These are phyloP conservation scores for Penicillium canescens DNA, from an alignment of 495 filamentous ascomycete species.

Conservation along the genomic window DNA sequence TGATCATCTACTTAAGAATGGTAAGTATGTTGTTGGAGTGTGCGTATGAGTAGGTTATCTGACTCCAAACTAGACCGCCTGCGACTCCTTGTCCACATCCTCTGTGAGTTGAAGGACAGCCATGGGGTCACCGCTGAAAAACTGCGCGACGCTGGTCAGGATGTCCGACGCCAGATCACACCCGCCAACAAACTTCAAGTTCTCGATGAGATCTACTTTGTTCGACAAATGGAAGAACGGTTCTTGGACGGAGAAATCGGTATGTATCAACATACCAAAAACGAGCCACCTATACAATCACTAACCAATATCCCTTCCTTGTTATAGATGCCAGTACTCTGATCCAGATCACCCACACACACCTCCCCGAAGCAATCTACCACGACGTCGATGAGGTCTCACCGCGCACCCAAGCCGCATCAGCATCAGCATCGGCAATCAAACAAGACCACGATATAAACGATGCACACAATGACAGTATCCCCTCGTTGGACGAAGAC, in stretches of 20 bases:
- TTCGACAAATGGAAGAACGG: conserved; percentile 63
- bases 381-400: conserved; percentile 11
- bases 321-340: conserved; percentile 20
- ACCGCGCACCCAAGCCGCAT: conserved; percentile 9
- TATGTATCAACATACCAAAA: conserved; percentile 30
- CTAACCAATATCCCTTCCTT: not conserved
- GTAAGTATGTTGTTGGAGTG: conserved; percentile 43
- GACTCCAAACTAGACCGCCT: conserved; percentile 53
- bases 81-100: conserved; percentile 60
- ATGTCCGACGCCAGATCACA: conserved; percentile 40
- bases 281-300: not conserved
- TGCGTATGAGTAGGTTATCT: not conserved
- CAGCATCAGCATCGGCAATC: not conserved
- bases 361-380: conserved; percentile 22
- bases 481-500: conserved; percentile 1
- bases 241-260: conserved; percentile 61
- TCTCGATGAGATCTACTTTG: conserved; percentile 67
- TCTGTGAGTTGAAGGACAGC: conserved; percentile 47
- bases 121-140: conserved; percentile 44
- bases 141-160: conserved; percentile 44
- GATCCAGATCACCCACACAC: conserved; percentile 22
- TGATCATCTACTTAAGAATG: conserved; percentile 72
- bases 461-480: not conserved
- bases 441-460: conserved; percentile 3
- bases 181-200: conserved; percentile 36